Percentiles rank a stretch among this genome's conserved stretches.
phyloP scores from a whole-genome alignment of 257 asterid species.

The Thymus mandschuricus region DNA sequence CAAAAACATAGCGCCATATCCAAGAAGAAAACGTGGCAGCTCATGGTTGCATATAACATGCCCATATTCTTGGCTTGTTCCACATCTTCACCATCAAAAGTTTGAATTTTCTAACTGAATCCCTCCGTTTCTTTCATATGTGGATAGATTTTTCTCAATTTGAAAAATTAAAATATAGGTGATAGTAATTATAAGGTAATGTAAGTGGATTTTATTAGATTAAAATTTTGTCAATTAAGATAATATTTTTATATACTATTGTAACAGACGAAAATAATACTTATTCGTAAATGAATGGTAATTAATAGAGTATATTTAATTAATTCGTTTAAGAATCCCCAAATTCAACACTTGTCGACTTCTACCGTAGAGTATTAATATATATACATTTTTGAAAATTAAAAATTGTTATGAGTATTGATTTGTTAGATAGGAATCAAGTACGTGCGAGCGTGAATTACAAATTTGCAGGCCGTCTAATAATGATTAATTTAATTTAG shows the following conservation, averaged over 20 bases:
- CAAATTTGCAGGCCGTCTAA: slow-evolving; percentile 3
- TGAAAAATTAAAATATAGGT: too few relatives aligned
- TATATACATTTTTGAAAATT: background rate
- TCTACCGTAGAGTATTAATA: background rate
- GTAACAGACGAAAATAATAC: too few relatives aligned
- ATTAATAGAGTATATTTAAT: too few relatives aligned
- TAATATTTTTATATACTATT: too few relatives aligned
- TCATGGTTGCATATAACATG: slow-evolving; percentile 17
- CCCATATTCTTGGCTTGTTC: slow-evolving; percentile 29
- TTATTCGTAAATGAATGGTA: too few relatives aligned
- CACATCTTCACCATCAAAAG: background rate
- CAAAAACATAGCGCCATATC: background rate
- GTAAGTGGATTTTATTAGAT: too few relatives aligned
- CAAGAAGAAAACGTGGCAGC: slow-evolving; percentile 16
- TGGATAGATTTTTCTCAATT: too few relatives aligned
- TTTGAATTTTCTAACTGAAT: background rate
- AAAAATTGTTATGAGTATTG: background rate
- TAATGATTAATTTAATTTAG: background rate
- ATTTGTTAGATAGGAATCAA: slow-evolving; percentile 23
- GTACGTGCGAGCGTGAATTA: slow-evolving; percentile 27
- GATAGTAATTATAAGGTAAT: too few relatives aligned
- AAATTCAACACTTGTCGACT: slow-evolving; percentile 11
- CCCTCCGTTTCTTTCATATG: too few relatives aligned
- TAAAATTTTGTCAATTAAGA: too few relatives aligned
- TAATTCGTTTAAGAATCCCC: background rate